A percentile compares a stretch with the other conserved stretches of the same genome.
phyloP scores from a whole-genome alignment of 345 rosid genomes.

The Arabidopsis arenosa region DNA sequence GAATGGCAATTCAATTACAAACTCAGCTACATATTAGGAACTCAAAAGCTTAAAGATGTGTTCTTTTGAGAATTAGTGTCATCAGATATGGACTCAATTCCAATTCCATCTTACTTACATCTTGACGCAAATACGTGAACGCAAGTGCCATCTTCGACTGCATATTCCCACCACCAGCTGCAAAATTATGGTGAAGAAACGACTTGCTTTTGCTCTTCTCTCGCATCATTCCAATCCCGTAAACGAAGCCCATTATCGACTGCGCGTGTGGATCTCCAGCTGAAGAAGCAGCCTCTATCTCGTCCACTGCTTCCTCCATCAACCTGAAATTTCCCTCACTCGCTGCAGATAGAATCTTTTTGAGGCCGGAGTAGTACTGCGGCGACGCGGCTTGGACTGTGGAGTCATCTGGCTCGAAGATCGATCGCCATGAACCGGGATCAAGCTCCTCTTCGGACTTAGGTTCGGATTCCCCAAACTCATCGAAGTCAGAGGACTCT shows the following conservation, averaged over 20 bases:
- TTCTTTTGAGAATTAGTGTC: background rate
- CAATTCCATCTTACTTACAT: slow-evolving; percentile 57
- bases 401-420: slow-evolving; percentile 76
- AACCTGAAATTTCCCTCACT: slow-evolving; percentile 58
- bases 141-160: slow-evolving; percentile 98
- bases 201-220: slow-evolving; percentile 78
- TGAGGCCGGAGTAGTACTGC: slow-evolving; percentile 61
- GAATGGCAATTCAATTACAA: slow-evolving; percentile 22
- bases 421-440: slow-evolving; percentile 93
- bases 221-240: slow-evolving; percentile 71
- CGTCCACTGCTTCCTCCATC: slow-evolving; percentile 77
- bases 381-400: slow-evolving; percentile 41
- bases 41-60: slow-evolving; percentile 18
- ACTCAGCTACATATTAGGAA: slow-evolving; percentile 10
- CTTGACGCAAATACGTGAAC: slow-evolving; percentile 82
- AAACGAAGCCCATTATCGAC: slow-evolving; percentile 74
- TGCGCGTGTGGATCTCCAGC: slow-evolving; percentile 78
- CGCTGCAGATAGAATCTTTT: slow-evolving; percentile 61
- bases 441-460: slow-evolving; percentile 82
- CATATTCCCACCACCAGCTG: slow-evolving; percentile 72
- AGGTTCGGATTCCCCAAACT: slow-evolving; percentile 71
- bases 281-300: slow-evolving; percentile 62
- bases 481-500: slow-evolving; percentile 65
- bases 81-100: background rate
- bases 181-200: slow-evolving; percentile 78